These are phyloP conservation scores for Spinacia oleracea DNA, from an alignment of 179 eudicot species.

Conservation along the genomic window DNA sequence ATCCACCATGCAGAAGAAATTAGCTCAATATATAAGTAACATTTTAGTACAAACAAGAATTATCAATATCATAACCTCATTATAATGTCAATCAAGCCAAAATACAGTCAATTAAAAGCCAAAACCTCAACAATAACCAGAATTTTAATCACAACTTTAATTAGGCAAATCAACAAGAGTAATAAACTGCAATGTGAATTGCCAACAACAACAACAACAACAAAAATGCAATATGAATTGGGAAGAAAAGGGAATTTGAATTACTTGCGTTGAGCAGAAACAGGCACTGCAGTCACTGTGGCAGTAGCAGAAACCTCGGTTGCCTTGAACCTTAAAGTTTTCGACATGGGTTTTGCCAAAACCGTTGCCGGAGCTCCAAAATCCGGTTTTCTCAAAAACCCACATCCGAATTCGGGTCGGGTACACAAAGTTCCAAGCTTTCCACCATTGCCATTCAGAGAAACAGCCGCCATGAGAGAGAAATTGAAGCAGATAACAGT, in stretches of 20 bases:
- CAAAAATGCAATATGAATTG: neutral
- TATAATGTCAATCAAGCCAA: neutral
- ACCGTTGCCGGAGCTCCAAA: conserved; percentile 26
- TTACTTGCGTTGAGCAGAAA: conserved; percentile 34
- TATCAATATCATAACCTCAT: neutral
- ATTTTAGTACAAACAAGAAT: neutral
- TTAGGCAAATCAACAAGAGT: neutral
- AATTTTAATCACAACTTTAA: neutral
- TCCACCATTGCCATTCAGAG: conserved; percentile 23
- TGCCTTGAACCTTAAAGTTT: conserved; percentile 17
- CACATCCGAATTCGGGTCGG: conserved; percentile 27
- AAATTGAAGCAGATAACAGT: conserved; percentile 4
- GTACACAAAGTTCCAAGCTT: conserved; percentile 21
- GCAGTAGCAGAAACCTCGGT: conserved; percentile 23
- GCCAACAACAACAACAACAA: no score
- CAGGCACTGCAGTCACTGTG: conserved; percentile 33
- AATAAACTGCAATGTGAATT: neutral
- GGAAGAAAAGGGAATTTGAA: neutral
- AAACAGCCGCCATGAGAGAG: conserved; percentile 35
- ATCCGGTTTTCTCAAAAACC: conserved; percentile 30
- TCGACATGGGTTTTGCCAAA: conserved; percentile 25
- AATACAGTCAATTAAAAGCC: neutral
- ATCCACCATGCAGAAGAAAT: no score
- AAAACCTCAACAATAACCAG: neutral
- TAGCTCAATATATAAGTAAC: no score